Conservation (phyloP, 805 yeast species). For the Tetrapisispora iriomotensis region DNA sequence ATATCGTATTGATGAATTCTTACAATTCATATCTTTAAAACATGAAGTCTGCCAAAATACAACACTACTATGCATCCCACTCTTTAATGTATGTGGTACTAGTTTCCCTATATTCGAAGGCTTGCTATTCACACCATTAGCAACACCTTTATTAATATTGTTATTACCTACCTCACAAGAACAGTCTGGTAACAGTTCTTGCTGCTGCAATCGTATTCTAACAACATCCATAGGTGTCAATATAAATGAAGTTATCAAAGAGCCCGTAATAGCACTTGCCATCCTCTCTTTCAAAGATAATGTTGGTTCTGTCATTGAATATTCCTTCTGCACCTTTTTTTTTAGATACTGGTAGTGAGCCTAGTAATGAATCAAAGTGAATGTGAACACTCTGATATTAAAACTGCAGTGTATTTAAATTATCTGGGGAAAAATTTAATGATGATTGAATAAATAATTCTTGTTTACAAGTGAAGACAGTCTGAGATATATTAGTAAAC, state of each 20-base stretch:
- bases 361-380: too few relatives aligned
- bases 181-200: conserved; percentile 47
- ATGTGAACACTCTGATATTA: too few relatives aligned
- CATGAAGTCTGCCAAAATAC: conserved; percentile 28
- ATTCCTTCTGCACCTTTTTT: neutral
- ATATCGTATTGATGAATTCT: conserved; percentile 28
- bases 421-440: too few relatives aligned
- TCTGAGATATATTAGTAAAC: too few relatives aligned
- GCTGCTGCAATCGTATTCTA: conserved; percentile 68
- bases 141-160: neutral
- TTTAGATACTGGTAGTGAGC: neutral
- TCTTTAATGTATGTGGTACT: neutral
- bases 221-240: conserved; percentile 78
- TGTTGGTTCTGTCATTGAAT: conserved; percentile 2
- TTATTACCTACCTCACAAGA: conserved; percentile 9
- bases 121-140: neutral
- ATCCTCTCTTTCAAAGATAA: conserved; percentile 44
- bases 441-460: too few relatives aligned
- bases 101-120: neutral
- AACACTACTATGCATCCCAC: conserved; percentile 3
- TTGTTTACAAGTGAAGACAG: too few relatives aligned
- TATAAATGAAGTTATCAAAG: conserved; percentile 58
- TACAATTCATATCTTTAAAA: conserved; percentile 26
- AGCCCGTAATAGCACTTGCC: conserved; percentile 73
- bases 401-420: too few relatives aligned